Evolutionary conservation across 2,329 filamentous ascomycete species (phyloP).

Genomic region (Alternaria longipes): DNA sequence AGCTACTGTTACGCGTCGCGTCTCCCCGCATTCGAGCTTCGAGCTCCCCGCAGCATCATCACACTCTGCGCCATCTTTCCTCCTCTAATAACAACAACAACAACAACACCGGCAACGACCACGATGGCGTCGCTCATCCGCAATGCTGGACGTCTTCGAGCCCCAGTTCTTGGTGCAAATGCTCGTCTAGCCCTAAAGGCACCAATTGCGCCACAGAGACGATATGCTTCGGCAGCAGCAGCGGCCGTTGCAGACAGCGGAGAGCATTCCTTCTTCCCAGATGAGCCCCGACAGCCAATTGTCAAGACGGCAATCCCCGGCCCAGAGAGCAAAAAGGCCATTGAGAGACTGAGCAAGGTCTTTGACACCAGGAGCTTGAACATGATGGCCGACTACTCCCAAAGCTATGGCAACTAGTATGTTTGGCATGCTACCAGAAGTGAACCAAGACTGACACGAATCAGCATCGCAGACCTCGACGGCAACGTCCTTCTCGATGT

Average conservation of each 20-base stretch:
- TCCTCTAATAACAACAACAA: too few relatives aligned
- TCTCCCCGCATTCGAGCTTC: constrained; percentile 3
- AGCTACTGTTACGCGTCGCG: neutral
- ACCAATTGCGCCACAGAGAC: constrained; percentile 34
- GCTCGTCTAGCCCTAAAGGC: constrained; percentile 26
- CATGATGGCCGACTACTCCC: constrained; percentile 55
- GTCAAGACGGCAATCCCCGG: constrained; percentile 74
- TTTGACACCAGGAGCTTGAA: constrained; percentile 89
- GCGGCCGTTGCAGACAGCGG: constrained; percentile 43
- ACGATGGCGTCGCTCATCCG: constrained; percentile 48
- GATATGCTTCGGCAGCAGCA: constrained; percentile 46
- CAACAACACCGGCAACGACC: neutral
- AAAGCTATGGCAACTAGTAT: constrained; percentile 75
- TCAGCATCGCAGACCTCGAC: constrained; percentile 71
- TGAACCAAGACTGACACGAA: constrained; percentile 9
- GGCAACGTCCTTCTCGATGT: constrained; percentile 78
- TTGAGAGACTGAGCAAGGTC: constrained; percentile 76
- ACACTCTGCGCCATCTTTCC: constrained; percentile 1
- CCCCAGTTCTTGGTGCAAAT: constrained; percentile 26
- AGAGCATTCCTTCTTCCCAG: constrained; percentile 64
- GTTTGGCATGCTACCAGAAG: neutral
- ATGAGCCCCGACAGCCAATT: constrained; percentile 66
- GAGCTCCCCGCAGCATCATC: neutral
- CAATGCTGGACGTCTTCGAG: constrained; percentile 34
- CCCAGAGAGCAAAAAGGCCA: constrained; percentile 74